Evolutionary conservation across 768 basidiomycete genomes (phyloP), one percentile per base, ranked within the genome.

Genomic region (Lactifluus rugatus): DNA sequence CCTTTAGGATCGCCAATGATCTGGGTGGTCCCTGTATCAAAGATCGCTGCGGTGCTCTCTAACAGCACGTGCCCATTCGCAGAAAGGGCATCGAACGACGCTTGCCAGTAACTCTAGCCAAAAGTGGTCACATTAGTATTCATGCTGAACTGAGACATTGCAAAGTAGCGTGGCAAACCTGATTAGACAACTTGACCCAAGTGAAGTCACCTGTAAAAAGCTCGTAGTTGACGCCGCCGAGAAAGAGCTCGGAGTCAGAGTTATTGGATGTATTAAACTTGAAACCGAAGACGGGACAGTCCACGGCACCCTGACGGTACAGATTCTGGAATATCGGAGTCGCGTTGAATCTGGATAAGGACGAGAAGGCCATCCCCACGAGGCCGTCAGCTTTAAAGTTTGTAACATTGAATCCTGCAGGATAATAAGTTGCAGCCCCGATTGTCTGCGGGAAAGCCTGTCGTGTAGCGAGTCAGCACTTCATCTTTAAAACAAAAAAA

Each of bases 201-300:
- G 62, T 58, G 39, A 62, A 62, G 39, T 28, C 16, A 11, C 60
- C 62, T 0, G 37, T 51, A 44, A 28, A 61, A 21, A 54, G 56
- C 5, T 46, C 19, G 44, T 13, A n/a, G 45, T 63, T 63, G 14
- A 46, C 52, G 9, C 62, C 62, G 21, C 62, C 62, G 32, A 62
- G n/a, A 34, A 28, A 48, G 26, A 63, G 60, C 52, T 81, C 79
- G 17, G 78, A 74, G 25, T 71, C 74, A 7, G 28, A 9, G 9
- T 6, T 31, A 28, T 3, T 31, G 11, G 68, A 65, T 14, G 69
- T 26, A 11, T 75, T 65, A 47, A 83, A 70, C 60, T 78, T 77
- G 64, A 83, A 74, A 25, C 75, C 73, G 61, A 83, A 82, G 56
- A 74, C 69, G 41, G 72, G 64, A 32, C 72, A 64, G 9, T 70